Percentiles rank a stretch among this genome's conserved stretches.
Conservation (phyloP, 2,329 filamentous ascomycete genomes). For the Didymella sp. region DNA sequence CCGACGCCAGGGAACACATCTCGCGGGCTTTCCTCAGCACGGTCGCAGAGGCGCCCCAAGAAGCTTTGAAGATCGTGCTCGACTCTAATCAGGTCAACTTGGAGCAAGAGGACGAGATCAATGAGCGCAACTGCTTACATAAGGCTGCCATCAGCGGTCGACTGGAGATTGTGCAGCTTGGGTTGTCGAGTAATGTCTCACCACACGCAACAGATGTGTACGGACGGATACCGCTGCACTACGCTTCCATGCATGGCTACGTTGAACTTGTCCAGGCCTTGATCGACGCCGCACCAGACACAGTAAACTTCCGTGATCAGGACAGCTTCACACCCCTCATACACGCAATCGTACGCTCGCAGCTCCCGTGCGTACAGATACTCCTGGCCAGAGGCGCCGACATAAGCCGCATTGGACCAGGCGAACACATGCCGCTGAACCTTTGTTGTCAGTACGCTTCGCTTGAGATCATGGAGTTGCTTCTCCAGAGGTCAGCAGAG, state of each 20-base stretch:
- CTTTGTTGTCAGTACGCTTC: conserved; percentile 94
- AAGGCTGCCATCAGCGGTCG: conserved; percentile 96
- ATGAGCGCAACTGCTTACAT: conserved; percentile 94
- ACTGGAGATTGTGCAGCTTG: conserved; percentile 75
- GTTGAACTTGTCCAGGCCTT: conserved; percentile 82
- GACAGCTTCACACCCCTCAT: conserved; percentile 97
- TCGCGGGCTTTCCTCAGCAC: conserved; percentile 90
- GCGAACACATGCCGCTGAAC: conserved; percentile 93
- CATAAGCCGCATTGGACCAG: conserved; percentile 82
- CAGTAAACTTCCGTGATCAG: conserved; percentile 88
- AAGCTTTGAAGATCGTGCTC: conserved; percentile 77
- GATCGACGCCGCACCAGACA: conserved; percentile 71
- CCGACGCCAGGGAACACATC: conserved; percentile 74
- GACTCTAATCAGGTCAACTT: conserved; percentile 85
- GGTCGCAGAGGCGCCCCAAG: conserved; percentile 81
- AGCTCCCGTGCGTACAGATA: conserved; percentile 78
- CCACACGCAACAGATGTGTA: conserved; percentile 88
- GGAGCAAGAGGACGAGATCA: conserved; percentile 96
- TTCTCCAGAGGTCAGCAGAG: conserved; percentile 79
- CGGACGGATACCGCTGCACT: conserved; percentile 90
- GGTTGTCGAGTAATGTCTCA: conserved; percentile 76
- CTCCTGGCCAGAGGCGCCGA: conserved; percentile 81
- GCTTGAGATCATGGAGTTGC: conserved; percentile 79
- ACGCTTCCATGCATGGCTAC: conserved; percentile 93
- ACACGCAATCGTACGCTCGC: conserved; percentile 89